Conservation (phyloP, 257 asterid species). For the Paraleonurus japonicus region DNA sequence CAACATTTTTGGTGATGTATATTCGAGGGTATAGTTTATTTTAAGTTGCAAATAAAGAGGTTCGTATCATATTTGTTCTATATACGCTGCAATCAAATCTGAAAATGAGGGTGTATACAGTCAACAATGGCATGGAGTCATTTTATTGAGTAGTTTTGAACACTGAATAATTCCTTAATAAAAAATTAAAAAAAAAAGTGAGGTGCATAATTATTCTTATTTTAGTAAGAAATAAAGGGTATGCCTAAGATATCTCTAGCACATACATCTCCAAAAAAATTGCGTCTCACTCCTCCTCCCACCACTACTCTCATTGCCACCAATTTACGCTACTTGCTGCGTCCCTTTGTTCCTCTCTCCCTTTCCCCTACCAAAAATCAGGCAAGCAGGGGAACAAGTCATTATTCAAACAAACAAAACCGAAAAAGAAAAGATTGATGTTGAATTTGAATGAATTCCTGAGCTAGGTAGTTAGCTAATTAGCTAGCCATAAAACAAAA, state of each 20-base stretch:
- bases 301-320: constrained; percentile 28
- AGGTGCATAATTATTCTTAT: neutral
- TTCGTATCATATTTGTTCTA: too few relatives aligned
- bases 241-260: constrained; percentile 4
- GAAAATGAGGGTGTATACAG: too few relatives aligned
- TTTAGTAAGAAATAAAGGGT: constrained; percentile 18
- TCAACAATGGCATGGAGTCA: too few relatives aligned
- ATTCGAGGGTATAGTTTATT: too few relatives aligned
- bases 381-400: constrained; percentile 26
- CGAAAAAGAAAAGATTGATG: neutral
- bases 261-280: constrained; percentile 13
- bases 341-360: constrained; percentile 9
- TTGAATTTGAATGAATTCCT: neutral
- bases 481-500: neutral
- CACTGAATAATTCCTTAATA: too few relatives aligned
- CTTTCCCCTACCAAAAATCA: constrained; percentile 31
- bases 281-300: constrained; percentile 14
- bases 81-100: too few relatives aligned
- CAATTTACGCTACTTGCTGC: constrained; percentile 19
- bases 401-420: constrained; percentile 4
- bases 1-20: too few relatives aligned
- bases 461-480: neutral
- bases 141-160: too few relatives aligned
- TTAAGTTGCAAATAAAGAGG: too few relatives aligned
- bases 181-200: neutral